A percentile compares a stretch with the other conserved stretches of the same genome.
These are phyloP conservation scores for Cryptosporidium ubiquitum DNA, from an alignment of 169 alveolate species.

Conservation along the genomic window DNA sequence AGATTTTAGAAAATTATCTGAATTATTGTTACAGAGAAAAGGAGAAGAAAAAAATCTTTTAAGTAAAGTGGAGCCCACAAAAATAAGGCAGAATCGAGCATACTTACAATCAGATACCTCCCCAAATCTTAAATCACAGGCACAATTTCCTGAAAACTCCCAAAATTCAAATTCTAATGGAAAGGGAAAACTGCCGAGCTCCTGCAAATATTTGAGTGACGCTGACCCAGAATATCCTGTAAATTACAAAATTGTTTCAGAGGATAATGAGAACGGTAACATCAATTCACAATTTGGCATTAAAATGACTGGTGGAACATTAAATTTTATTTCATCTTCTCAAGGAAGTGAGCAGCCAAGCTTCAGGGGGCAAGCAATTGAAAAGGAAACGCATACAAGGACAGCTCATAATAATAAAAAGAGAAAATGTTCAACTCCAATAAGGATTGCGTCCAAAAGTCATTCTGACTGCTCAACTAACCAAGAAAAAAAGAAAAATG, in stretches of 20 bases:
- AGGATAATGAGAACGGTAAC: background rate
- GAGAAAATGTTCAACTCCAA: conserved; percentile 44
- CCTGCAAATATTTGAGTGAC: background rate
- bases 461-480: background rate
- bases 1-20: background rate
- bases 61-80: background rate
- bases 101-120: background rate
- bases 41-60: background rate
- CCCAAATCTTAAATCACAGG: background rate
- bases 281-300: background rate
- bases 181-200: background rate
- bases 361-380: background rate
- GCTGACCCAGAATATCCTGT: background rate
- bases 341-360: background rate
- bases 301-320: background rate
- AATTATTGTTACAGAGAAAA: conserved; percentile 44
- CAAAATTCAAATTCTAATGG: background rate
- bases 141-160: background rate
- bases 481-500: background rate
- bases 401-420: background rate
- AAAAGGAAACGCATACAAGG: background rate
- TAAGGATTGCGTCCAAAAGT: background rate
- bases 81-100: conserved; percentile 8
- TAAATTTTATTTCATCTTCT: background rate
- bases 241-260: background rate